Evolutionary conservation across 495 filamentous ascomycete species (phyloP).

Genomic region (Aspergillus cavernicola): DNA sequence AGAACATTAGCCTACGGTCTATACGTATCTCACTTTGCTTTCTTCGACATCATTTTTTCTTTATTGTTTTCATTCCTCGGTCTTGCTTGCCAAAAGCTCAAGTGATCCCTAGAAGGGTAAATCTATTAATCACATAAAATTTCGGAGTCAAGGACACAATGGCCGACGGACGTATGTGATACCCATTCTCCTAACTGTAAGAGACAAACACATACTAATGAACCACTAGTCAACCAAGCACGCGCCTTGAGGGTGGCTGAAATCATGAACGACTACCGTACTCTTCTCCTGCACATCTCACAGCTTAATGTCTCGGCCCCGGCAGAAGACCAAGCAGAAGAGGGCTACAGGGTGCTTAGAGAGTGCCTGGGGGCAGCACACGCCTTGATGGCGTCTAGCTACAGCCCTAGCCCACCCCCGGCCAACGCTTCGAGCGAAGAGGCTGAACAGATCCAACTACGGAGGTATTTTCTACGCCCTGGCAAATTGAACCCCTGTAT

Average conservation of each 20-base stretch:
- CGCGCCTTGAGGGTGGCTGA: constrained; percentile 78
- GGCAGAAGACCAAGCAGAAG: constrained; percentile 70
- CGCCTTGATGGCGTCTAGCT: constrained; percentile 67
- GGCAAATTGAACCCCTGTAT: background rate
- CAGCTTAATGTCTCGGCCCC: constrained; percentile 55
- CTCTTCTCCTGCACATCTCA: constrained; percentile 75
- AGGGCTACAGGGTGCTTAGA: constrained; percentile 72
- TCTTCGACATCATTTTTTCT: constrained; percentile 1
- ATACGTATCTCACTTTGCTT: constrained; percentile 3
- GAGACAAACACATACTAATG: background rate
- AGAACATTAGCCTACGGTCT: background rate
- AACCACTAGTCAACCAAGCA: constrained; percentile 69
- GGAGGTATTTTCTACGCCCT: constrained; percentile 52
- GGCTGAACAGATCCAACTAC: constrained; percentile 68
- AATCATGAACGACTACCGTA: constrained; percentile 80
- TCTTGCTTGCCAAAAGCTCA: background rate
- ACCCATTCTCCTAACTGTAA: background rate
- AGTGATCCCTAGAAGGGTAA: background rate
- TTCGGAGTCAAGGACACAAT: constrained; percentile 28
- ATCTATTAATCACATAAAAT: background rate
- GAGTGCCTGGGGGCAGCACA: constrained; percentile 74
- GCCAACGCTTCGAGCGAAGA: constrained; percentile 59
- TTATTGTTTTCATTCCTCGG: background rate
- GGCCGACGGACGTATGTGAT: constrained; percentile 59
- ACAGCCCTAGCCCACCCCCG: constrained; percentile 49